Percentiles rank a stretch among this genome's conserved stretches.
phyloP scores from a whole-genome alignment of 306 rosid species.

The Lupinus albus region DNA sequence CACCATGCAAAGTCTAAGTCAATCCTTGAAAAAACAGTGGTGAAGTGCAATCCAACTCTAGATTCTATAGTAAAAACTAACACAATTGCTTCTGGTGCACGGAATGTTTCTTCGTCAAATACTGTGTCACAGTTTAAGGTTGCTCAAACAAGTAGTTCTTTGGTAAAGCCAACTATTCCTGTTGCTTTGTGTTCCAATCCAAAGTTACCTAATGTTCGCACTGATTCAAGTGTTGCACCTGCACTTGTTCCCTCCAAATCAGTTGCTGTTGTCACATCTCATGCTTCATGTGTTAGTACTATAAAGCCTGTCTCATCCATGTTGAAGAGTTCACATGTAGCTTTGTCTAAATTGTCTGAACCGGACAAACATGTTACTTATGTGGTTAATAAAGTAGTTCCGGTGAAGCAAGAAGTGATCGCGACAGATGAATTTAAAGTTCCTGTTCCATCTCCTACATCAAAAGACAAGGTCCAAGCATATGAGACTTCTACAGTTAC shows the following conservation, averaged over 20 bases:
- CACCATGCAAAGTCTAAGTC: constrained; percentile 47
- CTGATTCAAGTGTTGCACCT: constrained; percentile 29
- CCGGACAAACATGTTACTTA: constrained; percentile 43
- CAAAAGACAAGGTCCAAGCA: constrained; percentile 40
- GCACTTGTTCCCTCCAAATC: constrained; percentile 29
- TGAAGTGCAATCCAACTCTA: constrained; percentile 45
- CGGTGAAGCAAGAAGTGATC: constrained; percentile 49
- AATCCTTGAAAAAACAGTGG: constrained; percentile 47
- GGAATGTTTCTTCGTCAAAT: constrained; percentile 60
- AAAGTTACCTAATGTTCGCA: constrained; percentile 44
- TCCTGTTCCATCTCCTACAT: constrained; percentile 21
- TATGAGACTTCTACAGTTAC: constrained; percentile 25
- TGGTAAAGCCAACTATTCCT: constrained; percentile 44
- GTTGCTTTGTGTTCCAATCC: constrained; percentile 38
- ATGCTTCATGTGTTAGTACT: constrained; percentile 21
- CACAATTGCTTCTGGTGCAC: constrained; percentile 71
- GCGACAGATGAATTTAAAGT: constrained; percentile 34
- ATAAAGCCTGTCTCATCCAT: constrained; percentile 36
- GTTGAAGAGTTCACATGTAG: constrained; percentile 36
- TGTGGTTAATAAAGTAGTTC: constrained; percentile 34
- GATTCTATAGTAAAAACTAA: constrained; percentile 56
- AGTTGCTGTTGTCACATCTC: constrained; percentile 26
- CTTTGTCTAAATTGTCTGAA: constrained; percentile 35
- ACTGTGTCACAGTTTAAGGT: constrained; percentile 58
- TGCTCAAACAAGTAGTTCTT: constrained; percentile 48